Percentiles rank a stretch among this genome's conserved stretches.
These are phyloP conservation scores for Blepharisma stoltei DNA, from an alignment of 73 alveolate species.

Conservation along the genomic window DNA sequence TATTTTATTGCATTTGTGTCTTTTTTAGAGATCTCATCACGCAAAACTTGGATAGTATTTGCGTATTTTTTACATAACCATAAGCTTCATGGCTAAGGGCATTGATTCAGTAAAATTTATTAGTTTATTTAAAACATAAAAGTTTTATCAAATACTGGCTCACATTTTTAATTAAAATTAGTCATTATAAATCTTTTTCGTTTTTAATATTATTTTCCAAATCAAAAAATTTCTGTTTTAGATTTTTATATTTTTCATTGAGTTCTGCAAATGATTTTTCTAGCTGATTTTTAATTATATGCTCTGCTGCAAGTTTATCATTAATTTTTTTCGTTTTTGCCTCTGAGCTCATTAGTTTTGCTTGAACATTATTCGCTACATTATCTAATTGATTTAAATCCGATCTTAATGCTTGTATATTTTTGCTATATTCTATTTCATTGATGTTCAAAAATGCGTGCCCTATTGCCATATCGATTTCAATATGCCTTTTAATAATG, in stretches of 20 bases:
- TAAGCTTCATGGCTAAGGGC: too few relatives aligned
- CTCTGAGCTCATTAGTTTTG: background rate
- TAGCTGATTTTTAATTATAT: background rate
- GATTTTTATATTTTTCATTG: conserved; percentile 17
- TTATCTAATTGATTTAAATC: background rate
- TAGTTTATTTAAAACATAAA: too few relatives aligned
- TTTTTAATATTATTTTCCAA: background rate
- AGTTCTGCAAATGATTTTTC: conserved; percentile 9
- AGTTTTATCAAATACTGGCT: too few relatives aligned
- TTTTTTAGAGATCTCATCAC: conserved; percentile 25
- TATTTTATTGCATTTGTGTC: conserved; percentile 1
- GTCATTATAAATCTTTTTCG: background rate
- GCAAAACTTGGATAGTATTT: background rate
- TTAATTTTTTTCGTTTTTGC: background rate
- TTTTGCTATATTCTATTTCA: too few relatives aligned
- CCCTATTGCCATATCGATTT: too few relatives aligned
- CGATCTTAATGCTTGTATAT: background rate
- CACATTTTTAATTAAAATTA: too few relatives aligned
- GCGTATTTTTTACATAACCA: background rate
- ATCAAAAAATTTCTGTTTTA: background rate
- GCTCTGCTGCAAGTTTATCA: background rate
- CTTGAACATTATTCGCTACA: background rate
- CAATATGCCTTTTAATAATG: too few relatives aligned
- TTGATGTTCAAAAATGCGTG: too few relatives aligned
- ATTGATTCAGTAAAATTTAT: too few relatives aligned